Percentiles rank a stretch among this genome's conserved stretches.
phyloP scores from a whole-genome alignment of 2,329 filamentous ascomycete genomes.

The Colletotrichum theobromicola region DNA sequence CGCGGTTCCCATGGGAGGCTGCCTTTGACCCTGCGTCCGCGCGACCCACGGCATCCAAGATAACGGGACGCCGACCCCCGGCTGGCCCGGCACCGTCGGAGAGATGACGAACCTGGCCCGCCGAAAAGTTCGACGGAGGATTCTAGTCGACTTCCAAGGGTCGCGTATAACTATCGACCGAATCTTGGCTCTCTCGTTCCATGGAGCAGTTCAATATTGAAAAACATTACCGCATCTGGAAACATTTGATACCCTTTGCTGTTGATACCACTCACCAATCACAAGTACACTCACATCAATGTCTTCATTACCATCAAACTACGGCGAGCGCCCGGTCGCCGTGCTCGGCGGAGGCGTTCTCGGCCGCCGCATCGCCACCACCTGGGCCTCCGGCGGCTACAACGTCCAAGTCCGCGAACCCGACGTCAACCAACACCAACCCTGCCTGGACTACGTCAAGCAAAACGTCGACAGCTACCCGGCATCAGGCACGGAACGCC shows the following conservation, averaged over 20 bases:
- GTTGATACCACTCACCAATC: neutral
- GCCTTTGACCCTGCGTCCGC: neutral
- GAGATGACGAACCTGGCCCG: neutral
- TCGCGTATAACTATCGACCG: neutral
- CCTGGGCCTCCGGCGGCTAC: constrained; percentile 47
- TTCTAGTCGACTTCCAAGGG: neutral
- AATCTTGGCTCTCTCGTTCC: neutral
- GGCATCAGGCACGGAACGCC: constrained; percentile 7
- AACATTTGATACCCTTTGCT: neutral
- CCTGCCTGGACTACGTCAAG: constrained; percentile 43
- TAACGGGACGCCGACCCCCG: neutral
- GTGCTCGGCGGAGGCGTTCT: constrained; percentile 48
- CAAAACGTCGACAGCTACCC: constrained; percentile 36
- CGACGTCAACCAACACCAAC: constrained; percentile 36
- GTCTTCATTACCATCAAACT: constrained; percentile 25
- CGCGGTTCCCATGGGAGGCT: neutral
- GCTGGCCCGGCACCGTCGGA: neutral
- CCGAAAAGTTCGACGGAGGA: neutral
- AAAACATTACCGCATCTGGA: neutral
- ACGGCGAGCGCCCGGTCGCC: constrained; percentile 34
- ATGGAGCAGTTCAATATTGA: neutral
- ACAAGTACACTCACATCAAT: constrained; percentile 1
- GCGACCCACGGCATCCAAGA: neutral
- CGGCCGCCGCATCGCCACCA: constrained; percentile 44
- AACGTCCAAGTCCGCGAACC: constrained; percentile 49